Conservation (phyloP, 805 yeast species). For the Candida germanica region DNA sequence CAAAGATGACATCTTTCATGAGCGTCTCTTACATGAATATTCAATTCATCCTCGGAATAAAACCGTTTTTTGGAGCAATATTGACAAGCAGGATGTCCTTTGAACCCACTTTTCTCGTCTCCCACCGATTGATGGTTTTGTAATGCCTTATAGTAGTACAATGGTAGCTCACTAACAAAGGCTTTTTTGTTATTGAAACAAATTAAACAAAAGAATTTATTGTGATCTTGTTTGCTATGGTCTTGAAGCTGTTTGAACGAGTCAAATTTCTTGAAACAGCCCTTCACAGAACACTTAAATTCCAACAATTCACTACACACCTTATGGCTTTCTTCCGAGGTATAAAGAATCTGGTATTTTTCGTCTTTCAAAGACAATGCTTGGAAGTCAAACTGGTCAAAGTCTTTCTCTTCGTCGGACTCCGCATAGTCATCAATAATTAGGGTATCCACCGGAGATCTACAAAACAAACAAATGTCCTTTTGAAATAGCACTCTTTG, state of each 20-base stretch:
- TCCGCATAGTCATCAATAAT: constrained; percentile 62
- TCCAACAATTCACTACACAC: constrained; percentile 52
- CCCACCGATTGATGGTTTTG: constrained; percentile 71
- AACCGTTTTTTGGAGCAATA: constrained; percentile 73
- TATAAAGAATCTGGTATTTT: constrained; percentile 57
- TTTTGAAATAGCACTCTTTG: constrained; percentile 78
- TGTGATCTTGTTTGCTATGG: constrained; percentile 67
- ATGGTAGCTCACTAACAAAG: constrained; percentile 66
- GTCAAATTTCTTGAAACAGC: constrained; percentile 38
- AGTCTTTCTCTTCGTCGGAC: constrained; percentile 25
- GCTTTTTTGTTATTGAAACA: constrained; percentile 77
- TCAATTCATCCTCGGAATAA: constrained; percentile 85
- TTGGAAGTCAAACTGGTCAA: constrained; percentile 30
- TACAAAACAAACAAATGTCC: constrained; percentile 76
- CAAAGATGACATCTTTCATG: constrained; percentile 93
- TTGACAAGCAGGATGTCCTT: constrained; percentile 86
- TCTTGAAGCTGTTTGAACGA: constrained; percentile 57
- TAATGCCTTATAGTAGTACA: constrained; percentile 60
- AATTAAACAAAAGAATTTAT: constrained; percentile 62
- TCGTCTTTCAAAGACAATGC: constrained; percentile 36
- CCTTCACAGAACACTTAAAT: constrained; percentile 50
- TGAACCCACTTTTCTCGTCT: constrained; percentile 66
- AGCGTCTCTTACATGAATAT: constrained; percentile 71
- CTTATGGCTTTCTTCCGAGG: constrained; percentile 45
- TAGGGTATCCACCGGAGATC: constrained; percentile 60